Conservation (phyloP, 306 rosid genomes). For the Quercus mongolica region DNA sequence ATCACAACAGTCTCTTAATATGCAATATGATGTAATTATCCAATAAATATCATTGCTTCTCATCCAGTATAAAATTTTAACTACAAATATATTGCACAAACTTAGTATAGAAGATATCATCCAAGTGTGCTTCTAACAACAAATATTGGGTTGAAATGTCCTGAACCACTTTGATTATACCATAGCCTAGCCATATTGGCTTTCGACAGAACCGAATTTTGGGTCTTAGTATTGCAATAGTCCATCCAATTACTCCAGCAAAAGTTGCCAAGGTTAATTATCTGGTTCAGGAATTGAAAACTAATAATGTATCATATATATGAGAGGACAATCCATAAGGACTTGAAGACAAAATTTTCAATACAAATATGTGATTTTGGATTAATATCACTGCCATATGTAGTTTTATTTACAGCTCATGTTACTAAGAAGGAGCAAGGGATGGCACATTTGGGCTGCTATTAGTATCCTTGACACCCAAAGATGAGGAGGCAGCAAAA, state of each 20-base stretch:
- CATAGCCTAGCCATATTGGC: too few species aligned
- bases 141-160: too few species aligned
- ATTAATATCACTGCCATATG: conserved; percentile 29
- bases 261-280: not conserved
- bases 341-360: conserved; percentile 5
- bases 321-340: conserved; percentile 8
- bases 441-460: conserved; percentile 26
- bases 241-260: not conserved
- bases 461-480: conserved; percentile 40
- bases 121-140: too few species aligned
- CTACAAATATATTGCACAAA: too few species aligned
- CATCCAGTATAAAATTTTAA: too few species aligned
- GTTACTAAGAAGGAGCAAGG: conserved; percentile 21
- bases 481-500: conserved; percentile 21
- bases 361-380: conserved; percentile 17
- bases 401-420: conserved; percentile 44
- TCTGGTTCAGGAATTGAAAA: not conserved
- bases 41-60: too few species aligned
- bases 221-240: not conserved
- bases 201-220: not conserved
- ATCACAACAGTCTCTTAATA: too few species aligned
- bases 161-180: too few species aligned
- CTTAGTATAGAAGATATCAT: too few species aligned
- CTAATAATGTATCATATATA: conserved; percentile 8
- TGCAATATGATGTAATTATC: too few species aligned